These are phyloP conservation scores for Globisporangium radiosum DNA, from an alignment of 352 stramenopile genomes.

Conservation along the genomic window DNA sequence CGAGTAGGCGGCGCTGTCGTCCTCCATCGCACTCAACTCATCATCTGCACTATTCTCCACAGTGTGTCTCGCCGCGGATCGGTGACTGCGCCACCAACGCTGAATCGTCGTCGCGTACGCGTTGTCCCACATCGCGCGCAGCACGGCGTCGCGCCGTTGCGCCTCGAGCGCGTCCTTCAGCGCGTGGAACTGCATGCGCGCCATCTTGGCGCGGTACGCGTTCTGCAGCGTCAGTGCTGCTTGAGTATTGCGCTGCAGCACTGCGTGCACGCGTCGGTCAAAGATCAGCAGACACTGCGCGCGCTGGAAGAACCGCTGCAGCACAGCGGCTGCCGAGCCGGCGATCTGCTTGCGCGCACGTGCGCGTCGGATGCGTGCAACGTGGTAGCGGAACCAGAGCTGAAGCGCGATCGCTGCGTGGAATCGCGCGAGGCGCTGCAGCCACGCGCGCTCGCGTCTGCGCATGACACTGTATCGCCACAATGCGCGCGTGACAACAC, in stretches of 20 bases:
- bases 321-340: constrained; percentile 13
- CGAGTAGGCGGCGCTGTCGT: neutral
- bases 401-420: constrained; percentile 52
- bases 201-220: constrained; percentile 53
- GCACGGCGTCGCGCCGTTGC: constrained; percentile 35
- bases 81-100: constrained; percentile 36
- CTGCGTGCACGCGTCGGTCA: constrained; percentile 22
- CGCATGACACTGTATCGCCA: constrained; percentile 28
- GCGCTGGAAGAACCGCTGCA: constrained; percentile 52
- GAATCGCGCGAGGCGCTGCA: constrained; percentile 36
- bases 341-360: constrained; percentile 10
- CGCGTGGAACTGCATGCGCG: constrained; percentile 44
- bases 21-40: neutral
- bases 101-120: constrained; percentile 68
- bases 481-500: constrained; percentile 31
- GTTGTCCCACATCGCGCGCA: constrained; percentile 63
- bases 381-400: constrained; percentile 31
- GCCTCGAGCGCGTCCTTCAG: constrained; percentile 60
- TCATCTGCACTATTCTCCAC: neutral
- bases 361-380: constrained; percentile 18
- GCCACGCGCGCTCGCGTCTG: constrained; percentile 31
- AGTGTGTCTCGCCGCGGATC: too few species aligned
- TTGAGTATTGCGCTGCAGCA: constrained; percentile 18
- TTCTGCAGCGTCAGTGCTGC: constrained; percentile 46
- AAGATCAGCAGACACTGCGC: constrained; percentile 30